These are phyloP conservation scores for Anthostomella pinea DNA, from an alignment of 2,329 filamentous ascomycete genomes.

Conservation along the genomic window DNA sequence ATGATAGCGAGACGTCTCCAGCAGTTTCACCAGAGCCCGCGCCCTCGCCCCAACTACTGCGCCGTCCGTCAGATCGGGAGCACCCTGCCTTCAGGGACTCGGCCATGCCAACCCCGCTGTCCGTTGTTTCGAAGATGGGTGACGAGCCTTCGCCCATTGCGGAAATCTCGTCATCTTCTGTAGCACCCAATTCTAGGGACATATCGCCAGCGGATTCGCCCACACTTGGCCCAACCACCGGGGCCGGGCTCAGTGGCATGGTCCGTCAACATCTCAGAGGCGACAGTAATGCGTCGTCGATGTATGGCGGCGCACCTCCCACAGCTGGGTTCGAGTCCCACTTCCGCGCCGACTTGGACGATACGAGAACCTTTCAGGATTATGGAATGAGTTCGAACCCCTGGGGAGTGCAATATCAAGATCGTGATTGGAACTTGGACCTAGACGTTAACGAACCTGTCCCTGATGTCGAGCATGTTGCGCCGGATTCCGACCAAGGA, in stretches of 20 bases:
- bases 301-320: slow-evolving; percentile 57
- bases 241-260: slow-evolving; percentile 71
- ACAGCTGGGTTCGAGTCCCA: slow-evolving; percentile 37
- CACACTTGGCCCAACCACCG: slow-evolving; percentile 62
- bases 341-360: slow-evolving; percentile 35
- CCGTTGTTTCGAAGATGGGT: slow-evolving; percentile 29
- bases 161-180: slow-evolving; percentile 23
- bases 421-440: slow-evolving; percentile 25
- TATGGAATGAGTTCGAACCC: slow-evolving; percentile 39
- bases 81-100: slow-evolving; percentile 53
- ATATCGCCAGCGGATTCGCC: slow-evolving; percentile 64
- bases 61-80: slow-evolving; percentile 50
- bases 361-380: slow-evolving; percentile 29
- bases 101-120: slow-evolving; percentile 43
- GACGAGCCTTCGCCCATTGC: slow-evolving; percentile 29
- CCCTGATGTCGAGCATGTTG: slow-evolving; percentile 18
- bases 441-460: slow-evolving; percentile 29
- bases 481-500: slow-evolving; percentile 2
- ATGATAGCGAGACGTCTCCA: slow-evolving; percentile 37
- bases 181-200: slow-evolving; percentile 19
- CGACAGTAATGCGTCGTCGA: slow-evolving; percentile 77
- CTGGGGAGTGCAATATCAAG: slow-evolving; percentile 40
- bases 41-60: slow-evolving; percentile 36
- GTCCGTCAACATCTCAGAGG: slow-evolving; percentile 81
- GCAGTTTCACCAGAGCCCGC: slow-evolving; percentile 19